phyloP scores from a whole-genome alignment of 495 filamentous ascomycete species.

The Xylaria curta region DNA sequence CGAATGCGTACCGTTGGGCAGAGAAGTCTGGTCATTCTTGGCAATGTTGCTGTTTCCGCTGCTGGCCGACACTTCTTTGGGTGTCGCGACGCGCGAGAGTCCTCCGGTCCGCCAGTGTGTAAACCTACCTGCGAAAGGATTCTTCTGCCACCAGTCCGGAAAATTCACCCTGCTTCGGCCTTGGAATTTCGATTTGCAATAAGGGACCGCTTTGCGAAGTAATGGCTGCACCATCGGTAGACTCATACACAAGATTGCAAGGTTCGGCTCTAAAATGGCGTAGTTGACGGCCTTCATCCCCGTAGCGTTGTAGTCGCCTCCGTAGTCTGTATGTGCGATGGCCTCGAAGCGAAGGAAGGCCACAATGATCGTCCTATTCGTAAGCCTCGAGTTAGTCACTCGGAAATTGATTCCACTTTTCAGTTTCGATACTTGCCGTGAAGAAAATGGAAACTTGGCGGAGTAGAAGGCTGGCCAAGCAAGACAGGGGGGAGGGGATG shows the following conservation, averaged over 20 bases:
- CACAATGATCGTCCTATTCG: background rate
- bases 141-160: background rate
- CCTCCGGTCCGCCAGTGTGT: background rate
- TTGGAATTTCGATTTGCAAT: background rate
- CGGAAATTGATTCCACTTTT: background rate
- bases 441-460: background rate
- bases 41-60: background rate
- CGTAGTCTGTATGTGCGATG: background rate
- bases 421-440: background rate
- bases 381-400: background rate
- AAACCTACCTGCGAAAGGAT: background rate
- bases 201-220: background rate
- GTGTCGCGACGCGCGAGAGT: background rate
- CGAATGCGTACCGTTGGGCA: background rate
- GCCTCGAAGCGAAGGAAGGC: conserved; percentile 6
- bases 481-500: background rate
- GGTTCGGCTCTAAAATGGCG: background rate
- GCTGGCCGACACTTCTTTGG: background rate
- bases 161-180: background rate
- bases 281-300: background rate
- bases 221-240: background rate
- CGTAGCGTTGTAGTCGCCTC: background rate
- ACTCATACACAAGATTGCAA: background rate
- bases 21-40: background rate
- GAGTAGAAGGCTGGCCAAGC: background rate